Base-by-base conservation (phyloP, 2,329 filamentous ascomycete species). In the Rhynchosporium secalis region DNA sequence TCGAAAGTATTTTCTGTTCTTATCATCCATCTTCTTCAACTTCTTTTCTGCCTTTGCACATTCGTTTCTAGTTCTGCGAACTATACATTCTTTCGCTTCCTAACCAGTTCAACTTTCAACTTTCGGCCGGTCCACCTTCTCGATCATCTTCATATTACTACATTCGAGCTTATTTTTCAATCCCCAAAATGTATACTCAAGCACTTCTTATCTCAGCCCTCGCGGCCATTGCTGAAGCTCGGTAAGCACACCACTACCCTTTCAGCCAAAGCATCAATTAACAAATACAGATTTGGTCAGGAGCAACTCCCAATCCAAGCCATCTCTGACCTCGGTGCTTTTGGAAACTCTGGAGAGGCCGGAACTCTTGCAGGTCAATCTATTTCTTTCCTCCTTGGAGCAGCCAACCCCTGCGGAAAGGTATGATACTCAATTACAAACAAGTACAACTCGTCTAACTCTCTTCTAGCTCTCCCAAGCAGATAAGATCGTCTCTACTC, bases 361-460 rank as follows among this genome's bases (percentile, higher is more conserved):
- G 61, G 51, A 6, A 58, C 86, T 48, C 82, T 90, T 60, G 83
- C 85, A 51, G 87, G 87, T 56, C 77, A 77, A 28, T 82, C 86
- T 41, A 84, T 88, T 49, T 78, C 81, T 38, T 81, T 85, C 61
- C 81, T 90, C 8, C 80, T 90, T 28, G 87, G 80, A 38, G 86
- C 78, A 47, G 83, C 87, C 64, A 84, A 86, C 74, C 83, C 87
- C 36, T 90, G 87, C 68, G 84, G 78, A 65, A 89, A 87, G 77
- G 80, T 64, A 58, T 48, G 38, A 38, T 47, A 48, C 31, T 43
- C 55, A 58, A 20, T 49, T n/a, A 33, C 38, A 7, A 33, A 41
- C 26, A 26, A 31, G 2, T n/a, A 31, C n/a, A 20, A 33, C 20
- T 9, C 29, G 15, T 48, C 62, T 63, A 26, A 61, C 31, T 6